Conservation (phyloP, 2,329 filamentous ascomycete species). For the Gaeumannomyces sp. region DNA sequence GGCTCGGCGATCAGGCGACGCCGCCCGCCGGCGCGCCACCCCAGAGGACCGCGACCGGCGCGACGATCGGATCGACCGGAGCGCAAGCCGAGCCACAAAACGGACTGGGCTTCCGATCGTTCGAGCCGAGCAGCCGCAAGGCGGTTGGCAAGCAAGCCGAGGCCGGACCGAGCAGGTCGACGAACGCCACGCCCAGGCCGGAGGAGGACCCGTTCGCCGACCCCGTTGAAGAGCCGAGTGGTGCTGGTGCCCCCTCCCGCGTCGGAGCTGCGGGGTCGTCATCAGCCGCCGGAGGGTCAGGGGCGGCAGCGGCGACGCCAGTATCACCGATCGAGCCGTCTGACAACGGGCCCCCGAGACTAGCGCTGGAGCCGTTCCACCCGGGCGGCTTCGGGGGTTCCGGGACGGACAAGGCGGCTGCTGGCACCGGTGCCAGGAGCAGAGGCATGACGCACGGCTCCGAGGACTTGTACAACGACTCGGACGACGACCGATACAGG, state of each 20-base stretch:
- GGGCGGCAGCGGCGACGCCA: no score
- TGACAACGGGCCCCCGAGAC: not conserved
- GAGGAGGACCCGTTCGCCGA: constrained; percentile 22
- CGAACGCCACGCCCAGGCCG: constrained; percentile 13
- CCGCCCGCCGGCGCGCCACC: not conserved
- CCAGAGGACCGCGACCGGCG: not conserved
- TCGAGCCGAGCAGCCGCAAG: constrained; percentile 16
- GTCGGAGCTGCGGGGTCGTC: no score
- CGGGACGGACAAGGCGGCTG: not conserved
- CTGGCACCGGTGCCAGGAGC: not conserved
- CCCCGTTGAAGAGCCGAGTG: constrained; percentile 12
- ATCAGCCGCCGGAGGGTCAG: not conserved
- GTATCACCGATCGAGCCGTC: no score
- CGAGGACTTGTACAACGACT: constrained; percentile 5
- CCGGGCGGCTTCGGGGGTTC: constrained; percentile 16
- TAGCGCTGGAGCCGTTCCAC: constrained; percentile 1
- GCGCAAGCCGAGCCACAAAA: not conserved
- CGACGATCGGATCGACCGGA: constrained; percentile 7
- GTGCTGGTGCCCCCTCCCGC: no score
- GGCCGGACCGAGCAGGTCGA: constrained; percentile 8
- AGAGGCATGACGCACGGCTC: constrained; percentile 8
- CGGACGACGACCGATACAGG: not conserved
- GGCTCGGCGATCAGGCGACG: constrained; percentile 11
- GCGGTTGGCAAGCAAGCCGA: constrained; percentile 18
- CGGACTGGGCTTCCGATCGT: no score